These are phyloP conservation scores for Xylaria curta DNA, from an alignment of 495 filamentous ascomycete species.

Conservation along the genomic window DNA sequence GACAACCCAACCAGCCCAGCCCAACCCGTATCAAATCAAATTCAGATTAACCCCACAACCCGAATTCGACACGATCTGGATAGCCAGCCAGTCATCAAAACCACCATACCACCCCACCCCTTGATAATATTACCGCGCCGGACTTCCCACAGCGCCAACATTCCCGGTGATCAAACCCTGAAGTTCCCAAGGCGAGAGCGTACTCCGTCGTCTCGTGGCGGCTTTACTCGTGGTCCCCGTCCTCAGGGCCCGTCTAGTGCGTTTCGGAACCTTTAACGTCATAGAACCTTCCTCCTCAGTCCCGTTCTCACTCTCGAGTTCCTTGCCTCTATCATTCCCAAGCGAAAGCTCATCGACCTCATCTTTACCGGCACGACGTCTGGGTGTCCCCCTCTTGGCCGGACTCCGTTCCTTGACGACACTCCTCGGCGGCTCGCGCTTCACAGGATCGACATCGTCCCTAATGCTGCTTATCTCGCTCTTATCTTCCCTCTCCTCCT, in stretches of 20 bases:
- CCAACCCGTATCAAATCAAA: too few species aligned
- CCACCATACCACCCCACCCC: too few species aligned
- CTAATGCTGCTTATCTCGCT: too few species aligned
- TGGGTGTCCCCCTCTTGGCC: constrained; percentile 4
- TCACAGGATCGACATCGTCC: constrained; percentile 17
- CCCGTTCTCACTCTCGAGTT: not conserved
- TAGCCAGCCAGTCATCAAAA: too few species aligned
- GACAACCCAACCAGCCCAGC: not conserved
- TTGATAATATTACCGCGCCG: constrained; percentile 3
- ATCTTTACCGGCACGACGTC: not conserved
- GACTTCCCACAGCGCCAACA: constrained; percentile 21
- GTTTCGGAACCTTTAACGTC: constrained; percentile 36
- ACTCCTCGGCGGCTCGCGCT: not conserved
- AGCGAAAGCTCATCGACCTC: constrained; percentile 27
- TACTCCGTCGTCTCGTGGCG: constrained; percentile 68
- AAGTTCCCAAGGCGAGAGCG: constrained; percentile 73
- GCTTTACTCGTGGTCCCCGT: constrained; percentile 49
- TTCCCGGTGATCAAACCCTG: constrained; percentile 62
- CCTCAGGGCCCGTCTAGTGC: constrained; percentile 51
- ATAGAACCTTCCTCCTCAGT: not conserved
- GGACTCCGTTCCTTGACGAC: not conserved
- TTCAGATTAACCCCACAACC: not conserved
- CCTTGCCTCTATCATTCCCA: not conserved
- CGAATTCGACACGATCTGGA: not conserved
- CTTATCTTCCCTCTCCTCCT: not conserved